These are phyloP conservation scores for Auricularia sp. DNA, from an alignment of 768 basidiomycete genomes.

Conservation along the genomic window DNA sequence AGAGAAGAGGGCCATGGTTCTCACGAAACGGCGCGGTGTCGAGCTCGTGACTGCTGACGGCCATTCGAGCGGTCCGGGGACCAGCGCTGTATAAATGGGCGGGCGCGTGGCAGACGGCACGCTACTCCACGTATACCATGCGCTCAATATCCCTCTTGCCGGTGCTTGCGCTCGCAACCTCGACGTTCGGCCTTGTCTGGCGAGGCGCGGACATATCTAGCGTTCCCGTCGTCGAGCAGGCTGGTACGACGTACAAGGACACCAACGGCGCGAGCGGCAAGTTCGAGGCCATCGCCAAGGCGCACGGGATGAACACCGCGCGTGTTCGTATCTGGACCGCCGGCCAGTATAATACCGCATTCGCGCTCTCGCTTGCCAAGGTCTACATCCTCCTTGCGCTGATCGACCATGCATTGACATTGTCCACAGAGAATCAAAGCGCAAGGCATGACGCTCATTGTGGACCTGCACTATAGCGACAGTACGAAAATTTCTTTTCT, in stretches of 20 bases:
- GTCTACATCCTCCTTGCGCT: neutral
- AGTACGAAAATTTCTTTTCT: conserved; percentile 21
- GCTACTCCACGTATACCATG: neutral
- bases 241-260: conserved; percentile 37
- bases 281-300: conserved; percentile 44
- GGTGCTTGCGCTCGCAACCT: neutral
- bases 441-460: conserved; percentile 42
- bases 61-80: too few relatives aligned
- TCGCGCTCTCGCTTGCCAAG: conserved; percentile 44
- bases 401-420: neutral
- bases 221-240: conserved; percentile 39
- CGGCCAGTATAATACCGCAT: conserved; percentile 38
- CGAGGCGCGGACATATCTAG: conserved; percentile 50
- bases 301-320: conserved; percentile 46
- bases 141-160: neutral
- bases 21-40: too few relatives aligned
- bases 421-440: conserved; percentile 30
- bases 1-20: too few relatives aligned
- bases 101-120: too few relatives aligned
- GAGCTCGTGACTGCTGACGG: too few relatives aligned
- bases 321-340: conserved; percentile 56
- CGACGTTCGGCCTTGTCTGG: conserved; percentile 30
- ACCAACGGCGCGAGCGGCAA: conserved; percentile 21
- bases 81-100: too few relatives aligned
- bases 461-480: conserved; percentile 56